Evolutionary conservation across 345 rosid species (phyloP), one percentile per base, ranked within the genome.

Genomic region (Populus euphratica): DNA sequence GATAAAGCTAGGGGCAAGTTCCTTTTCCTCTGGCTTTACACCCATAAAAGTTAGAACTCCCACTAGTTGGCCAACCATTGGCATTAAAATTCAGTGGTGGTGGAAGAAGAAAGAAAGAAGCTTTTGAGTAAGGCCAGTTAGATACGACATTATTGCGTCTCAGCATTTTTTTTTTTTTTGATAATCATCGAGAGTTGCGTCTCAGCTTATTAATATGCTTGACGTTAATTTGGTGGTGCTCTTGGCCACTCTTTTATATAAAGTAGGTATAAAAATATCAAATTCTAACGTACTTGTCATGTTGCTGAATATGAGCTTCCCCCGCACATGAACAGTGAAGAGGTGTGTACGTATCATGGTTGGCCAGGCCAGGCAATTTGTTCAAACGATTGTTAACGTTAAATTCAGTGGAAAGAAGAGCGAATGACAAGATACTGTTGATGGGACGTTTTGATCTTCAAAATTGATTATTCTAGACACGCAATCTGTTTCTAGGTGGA

Each of bases 321-420:
- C 47, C 50, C 10, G 78, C 79, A 73, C 87, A 75, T 79, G 81
- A 61, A 69, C 25, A 14, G 8, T 63, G 68, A 73, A 69, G 64
- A 72, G 54, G 49, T 41, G 16, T 27, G 56, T 52, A 39, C 29
- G 63, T 18, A 11, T 38, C 20, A 3, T 56, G 75, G 49, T 41
- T 41, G 44, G 44, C 44, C 10, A 41, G 44, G 44, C 44, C 13
- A 41, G 3, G 44, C 44, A 41, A 41, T 41, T 2, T 41, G 13
- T 41, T 41, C 33, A 70, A 76, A 73, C 49, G 69, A 62, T 41
- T 61, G 68, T 11, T n/a, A 3, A 2, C 13, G 31, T 27, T 35
- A 29, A 6, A 29, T 43, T 23, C 21, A 44, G 50, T 25, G 18
- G 35, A 36, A 29, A 20, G 69, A 1, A 65, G 2, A 18, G 78